phyloP scores from a whole-genome alignment of 2,329 filamentous ascomycete genomes.

The Arthrinium phaeospermum region DNA sequence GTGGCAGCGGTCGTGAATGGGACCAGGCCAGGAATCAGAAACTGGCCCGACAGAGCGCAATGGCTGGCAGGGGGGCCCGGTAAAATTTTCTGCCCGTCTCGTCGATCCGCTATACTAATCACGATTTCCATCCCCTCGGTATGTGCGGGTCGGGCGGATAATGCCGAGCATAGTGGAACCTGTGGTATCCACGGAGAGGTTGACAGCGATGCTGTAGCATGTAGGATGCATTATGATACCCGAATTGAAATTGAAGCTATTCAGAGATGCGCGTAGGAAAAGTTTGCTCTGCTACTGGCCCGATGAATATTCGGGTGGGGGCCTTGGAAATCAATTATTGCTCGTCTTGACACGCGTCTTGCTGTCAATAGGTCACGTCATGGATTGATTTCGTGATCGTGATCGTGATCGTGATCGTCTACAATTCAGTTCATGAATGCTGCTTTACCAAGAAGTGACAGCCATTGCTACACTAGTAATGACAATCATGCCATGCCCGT shows the following conservation, averaged over 20 bases:
- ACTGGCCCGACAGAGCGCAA: conserved; percentile 57
- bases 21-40: conserved; percentile 64
- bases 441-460: neutral
- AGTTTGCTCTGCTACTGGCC: neutral
- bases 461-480: neutral
- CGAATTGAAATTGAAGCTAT: conserved; percentile 16
- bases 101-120: conserved; percentile 11
- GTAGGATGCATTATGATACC: conserved; percentile 8
- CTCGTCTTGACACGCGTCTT: neutral
- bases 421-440: conserved; percentile 1
- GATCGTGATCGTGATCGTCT: neutral
- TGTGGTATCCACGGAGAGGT: neutral
- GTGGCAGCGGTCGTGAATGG: conserved; percentile 61
- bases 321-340: neutral
- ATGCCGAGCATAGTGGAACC: neutral
- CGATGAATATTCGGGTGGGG: neutral
- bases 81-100: conserved; percentile 36
- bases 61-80: conserved; percentile 62
- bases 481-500: neutral
- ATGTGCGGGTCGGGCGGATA: neutral
- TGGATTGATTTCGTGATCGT: neutral
- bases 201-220: neutral
- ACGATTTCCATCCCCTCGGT: conserved; percentile 17
- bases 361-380: neutral
- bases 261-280: neutral